Base-by-base conservation (phyloP, 225 moss, liverwort and hornwort species). In the Takakia lepidozioides region DNA sequence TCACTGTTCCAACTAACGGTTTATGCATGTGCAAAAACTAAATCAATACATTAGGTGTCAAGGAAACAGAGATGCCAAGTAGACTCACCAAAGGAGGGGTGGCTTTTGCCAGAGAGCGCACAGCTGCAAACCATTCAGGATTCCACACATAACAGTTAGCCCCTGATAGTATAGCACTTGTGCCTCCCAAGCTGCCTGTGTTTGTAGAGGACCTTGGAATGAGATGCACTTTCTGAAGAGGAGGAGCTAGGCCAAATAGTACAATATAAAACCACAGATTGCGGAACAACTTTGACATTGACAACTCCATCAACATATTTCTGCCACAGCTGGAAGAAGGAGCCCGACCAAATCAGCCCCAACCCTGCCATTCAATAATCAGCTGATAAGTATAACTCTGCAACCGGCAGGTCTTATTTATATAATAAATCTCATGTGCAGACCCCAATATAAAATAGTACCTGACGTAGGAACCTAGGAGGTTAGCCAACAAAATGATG, bases 191-290 rank as follows among this genome's bases (percentile, higher is more conserved):
- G 42, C 70, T 73, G 67, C 73, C 36, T 46, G 66, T 64, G 58
- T 70, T 69, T 11, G 68, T 70, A 52, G 55, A 61, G 19, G 76
- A 73, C 63, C 66, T 80, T 11, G 64, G 63, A 11, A 75, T 73
- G 44, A 47, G 29, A 13, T 62, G 73, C 63, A 51, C 41, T 36
- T 71, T 80, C 60, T 80, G 86, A 58, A 84, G 77, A 42, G 83
- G 78, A 28, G 89, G 89, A 63, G 86, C 86, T 61, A 90, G 74
- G 49, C 86, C 83, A 51, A 80, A 90, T 19, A 86, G 68, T 14
- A 71, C 71, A 65, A 86, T 80, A 29, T 90, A 89, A 54, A 72
- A 90, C 89, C 89, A 90, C 6, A 90, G 65, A 60, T 86, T 86
- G 39, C 89, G 82, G 47, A 86, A 66, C 54, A 82, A 55, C 61